These are phyloP conservation scores for Ailanthus altissimus DNA, from an alignment of 345 rosid genomes.

Conservation along the genomic window DNA sequence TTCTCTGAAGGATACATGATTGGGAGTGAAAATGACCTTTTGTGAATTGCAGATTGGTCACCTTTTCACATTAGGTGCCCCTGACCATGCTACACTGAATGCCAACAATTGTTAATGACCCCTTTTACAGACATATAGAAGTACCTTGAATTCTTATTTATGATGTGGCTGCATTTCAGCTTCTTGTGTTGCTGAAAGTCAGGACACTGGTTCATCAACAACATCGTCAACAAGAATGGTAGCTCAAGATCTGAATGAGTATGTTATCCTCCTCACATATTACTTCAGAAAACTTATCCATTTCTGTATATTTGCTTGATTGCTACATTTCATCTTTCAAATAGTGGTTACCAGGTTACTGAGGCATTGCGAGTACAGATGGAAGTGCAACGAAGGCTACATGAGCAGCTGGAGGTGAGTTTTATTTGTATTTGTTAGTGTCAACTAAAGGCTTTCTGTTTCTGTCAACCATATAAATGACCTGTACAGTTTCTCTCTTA, in stretches of 20 bases:
- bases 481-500: not conserved
- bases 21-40: not conserved
- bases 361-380: constrained; percentile 94
- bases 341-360: constrained; percentile 80
- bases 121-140: not conserved
- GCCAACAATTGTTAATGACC: not conserved
- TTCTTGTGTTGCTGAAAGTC: constrained; percentile 81
- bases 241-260: constrained; percentile 79
- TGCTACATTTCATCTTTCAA: constrained; percentile 33
- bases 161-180: constrained; percentile 37
- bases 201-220: constrained; percentile 77
- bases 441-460: not conserved
- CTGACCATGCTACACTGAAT: not conserved
- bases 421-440: constrained; percentile 9
- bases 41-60: not conserved
- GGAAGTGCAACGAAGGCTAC: constrained; percentile 96
- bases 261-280: constrained; percentile 33
- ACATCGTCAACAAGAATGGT: constrained; percentile 61
- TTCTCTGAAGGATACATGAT: not conserved
- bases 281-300: constrained; percentile 10
- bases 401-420: constrained; percentile 93
- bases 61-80: not conserved
- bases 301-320: not conserved
- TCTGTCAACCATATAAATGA: not conserved
- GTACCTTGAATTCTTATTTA: constrained; percentile 14